These are phyloP conservation scores for Apiospora pterosperma DNA, from an alignment of 2,329 filamentous ascomycete species.

Conservation along the genomic window DNA sequence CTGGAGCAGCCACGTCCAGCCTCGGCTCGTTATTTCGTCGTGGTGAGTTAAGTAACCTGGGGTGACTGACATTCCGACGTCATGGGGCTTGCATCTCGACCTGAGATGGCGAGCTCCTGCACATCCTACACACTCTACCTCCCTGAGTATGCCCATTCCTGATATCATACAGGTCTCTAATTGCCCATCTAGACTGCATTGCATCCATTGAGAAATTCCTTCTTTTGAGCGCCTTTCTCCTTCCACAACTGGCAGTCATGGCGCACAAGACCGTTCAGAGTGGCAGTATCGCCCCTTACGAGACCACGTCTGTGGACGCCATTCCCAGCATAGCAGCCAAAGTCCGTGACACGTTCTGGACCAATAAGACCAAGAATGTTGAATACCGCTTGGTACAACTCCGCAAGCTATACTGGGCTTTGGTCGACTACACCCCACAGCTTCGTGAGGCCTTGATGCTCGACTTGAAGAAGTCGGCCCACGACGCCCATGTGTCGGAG, in stretches of 20 bases:
- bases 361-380: slow-evolving; percentile 78
- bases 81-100: neutral
- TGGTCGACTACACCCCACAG: slow-evolving; percentile 73
- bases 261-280: slow-evolving; percentile 39
- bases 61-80: neutral
- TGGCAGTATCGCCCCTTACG: slow-evolving; percentile 44
- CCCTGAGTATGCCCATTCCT: neutral
- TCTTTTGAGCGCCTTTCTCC: neutral
- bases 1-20: neutral
- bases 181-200: neutral
- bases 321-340: slow-evolving; percentile 61
- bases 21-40: neutral
- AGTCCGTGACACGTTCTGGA: slow-evolving; percentile 66
- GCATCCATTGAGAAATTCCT: neutral
- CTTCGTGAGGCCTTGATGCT: slow-evolving; percentile 71
- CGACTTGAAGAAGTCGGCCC: slow-evolving; percentile 75
- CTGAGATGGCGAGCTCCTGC: neutral
- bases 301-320: slow-evolving; percentile 61
- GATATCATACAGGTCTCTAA: neutral
- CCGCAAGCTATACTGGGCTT: slow-evolving; percentile 90
- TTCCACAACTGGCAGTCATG: slow-evolving; percentile 28
- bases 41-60: neutral
- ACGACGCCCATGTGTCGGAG: slow-evolving; percentile 74
- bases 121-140: neutral
- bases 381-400: slow-evolving; percentile 83